Base-by-base conservation (phyloP, 805 yeast species). In the Candida awuae region DNA sequence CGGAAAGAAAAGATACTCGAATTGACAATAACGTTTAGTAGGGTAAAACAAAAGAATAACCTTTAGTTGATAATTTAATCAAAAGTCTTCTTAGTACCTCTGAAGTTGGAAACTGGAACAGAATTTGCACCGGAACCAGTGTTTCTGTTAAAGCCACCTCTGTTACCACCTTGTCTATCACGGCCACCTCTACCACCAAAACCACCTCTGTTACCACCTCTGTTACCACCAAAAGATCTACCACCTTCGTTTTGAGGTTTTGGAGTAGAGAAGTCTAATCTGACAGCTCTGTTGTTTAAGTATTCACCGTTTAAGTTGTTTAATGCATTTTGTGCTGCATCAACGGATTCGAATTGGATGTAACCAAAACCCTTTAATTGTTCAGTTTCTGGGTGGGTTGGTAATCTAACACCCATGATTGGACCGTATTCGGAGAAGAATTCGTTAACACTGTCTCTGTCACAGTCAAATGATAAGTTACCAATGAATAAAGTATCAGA, bases 351-450 rank as follows among this genome's bases (percentile, higher is more conserved):
- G 61, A 75, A 90, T 70, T 92, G 97, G 42, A 90, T 96, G 67
- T 92, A 92, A 51, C 97, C 98, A 69, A 92, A 92, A 53, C 98
- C 98, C 77, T 92, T 92, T 65, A 95, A 94, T 70, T 90, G 96
- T 65, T 87, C 94, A 50, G 97, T 88, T 65, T 90, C 97, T 58
- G 96, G 97, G 70, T 92, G 94, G 32, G 97, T 90, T 65, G 98
- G 98, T 52, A 92, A 71, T 72, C 98, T 82, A 53, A 87, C 88
- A 47, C 94, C 84, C 40, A 86, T 67, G 46, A 92, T 85, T 46
- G 74, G 72, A 61, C 96, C 97, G 63, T 74, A 73, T 58, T 74
- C 75, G 52, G 81, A 77, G 58, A 92, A 92, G 30, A 77, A 62
- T 53, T 74, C 77, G 63, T 71, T 80, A 52, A 92, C 70, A 46